Percentiles rank a stretch among this genome's conserved stretches.
These are phyloP conservation scores for Balakata baccata DNA, from an alignment of 345 rosid species.

Conservation along the genomic window DNA sequence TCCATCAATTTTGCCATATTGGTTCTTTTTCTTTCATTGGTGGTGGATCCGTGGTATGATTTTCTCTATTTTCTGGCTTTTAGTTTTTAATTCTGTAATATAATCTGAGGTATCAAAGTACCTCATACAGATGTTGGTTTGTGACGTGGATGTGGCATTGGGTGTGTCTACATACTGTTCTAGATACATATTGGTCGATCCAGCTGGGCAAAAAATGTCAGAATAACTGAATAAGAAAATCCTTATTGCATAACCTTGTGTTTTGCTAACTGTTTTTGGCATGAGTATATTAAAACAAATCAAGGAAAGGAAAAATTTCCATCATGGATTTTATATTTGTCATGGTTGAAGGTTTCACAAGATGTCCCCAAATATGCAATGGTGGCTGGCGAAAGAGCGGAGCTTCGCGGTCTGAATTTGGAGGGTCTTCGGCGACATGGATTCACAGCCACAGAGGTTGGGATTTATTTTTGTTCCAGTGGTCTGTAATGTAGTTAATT, in stretches of 20 bases:
- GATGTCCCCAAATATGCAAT: conserved; percentile 86
- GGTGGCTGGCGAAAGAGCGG: conserved; percentile 92
- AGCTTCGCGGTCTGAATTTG: conserved; percentile 82
- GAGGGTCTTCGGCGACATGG: conserved; percentile 85
- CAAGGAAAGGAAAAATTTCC: neutral
- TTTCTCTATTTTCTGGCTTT: conserved; percentile 16
- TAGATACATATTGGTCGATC: neutral
- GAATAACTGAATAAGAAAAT: neutral
- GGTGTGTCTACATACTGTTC: neutral
- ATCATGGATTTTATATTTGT: neutral
- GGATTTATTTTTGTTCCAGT: conserved; percentile 12
- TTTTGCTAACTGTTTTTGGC: neutral
- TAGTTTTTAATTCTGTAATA: neutral
- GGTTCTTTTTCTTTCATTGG: conserved; percentile 82
- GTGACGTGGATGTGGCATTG: neutral
- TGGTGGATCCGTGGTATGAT: conserved; percentile 87
- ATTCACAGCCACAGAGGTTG: conserved; percentile 64
- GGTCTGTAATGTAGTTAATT: neutral
- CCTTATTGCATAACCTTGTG: conserved; percentile 1
- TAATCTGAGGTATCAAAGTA: neutral
- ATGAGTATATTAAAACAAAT: neutral
- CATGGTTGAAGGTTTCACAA: conserved; percentile 62
- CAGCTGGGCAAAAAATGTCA: conserved; percentile 4
- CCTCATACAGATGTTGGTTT: neutral
- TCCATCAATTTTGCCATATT: conserved; percentile 86